phyloP scores from a whole-genome alignment of 108 stramenopile species.

The Fragilaria crotonensis region DNA sequence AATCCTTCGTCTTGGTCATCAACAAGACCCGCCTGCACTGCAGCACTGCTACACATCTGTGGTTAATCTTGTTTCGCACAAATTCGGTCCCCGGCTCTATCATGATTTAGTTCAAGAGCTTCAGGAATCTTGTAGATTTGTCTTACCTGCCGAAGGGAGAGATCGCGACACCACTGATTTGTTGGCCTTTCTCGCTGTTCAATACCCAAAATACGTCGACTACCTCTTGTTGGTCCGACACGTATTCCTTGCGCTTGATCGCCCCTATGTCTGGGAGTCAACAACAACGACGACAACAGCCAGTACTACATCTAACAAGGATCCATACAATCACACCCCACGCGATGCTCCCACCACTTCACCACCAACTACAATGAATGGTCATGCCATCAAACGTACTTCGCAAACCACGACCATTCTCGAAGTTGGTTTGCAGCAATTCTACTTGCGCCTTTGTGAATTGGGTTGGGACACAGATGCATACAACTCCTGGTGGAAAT shows the following conservation, averaged over 20 bases:
- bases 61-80: constrained; percentile 60
- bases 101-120: constrained; percentile 47
- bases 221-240: constrained; percentile 41
- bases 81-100: constrained; percentile 64
- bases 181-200: constrained; percentile 24
- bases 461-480: no score
- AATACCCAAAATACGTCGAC: constrained; percentile 38
- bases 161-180: constrained; percentile 12
- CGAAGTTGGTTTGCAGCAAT: constrained; percentile 42
- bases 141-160: no score
- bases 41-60: constrained; percentile 72
- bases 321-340: no score
- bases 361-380: no score
- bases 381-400: no score
- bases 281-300: constrained; percentile 9
- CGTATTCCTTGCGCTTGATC: constrained; percentile 45
- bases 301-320: no score
- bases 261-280: constrained; percentile 28
- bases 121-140: no score
- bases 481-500: no score
- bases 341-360: no score
- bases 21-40: constrained; percentile 17
- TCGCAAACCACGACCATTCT: no score
- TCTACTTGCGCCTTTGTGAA: constrained; percentile 15
- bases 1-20: constrained; percentile 4